phyloP scores from a whole-genome alignment of 2,329 filamentous ascomycete species.

The Keithomyces neogunnii region DNA sequence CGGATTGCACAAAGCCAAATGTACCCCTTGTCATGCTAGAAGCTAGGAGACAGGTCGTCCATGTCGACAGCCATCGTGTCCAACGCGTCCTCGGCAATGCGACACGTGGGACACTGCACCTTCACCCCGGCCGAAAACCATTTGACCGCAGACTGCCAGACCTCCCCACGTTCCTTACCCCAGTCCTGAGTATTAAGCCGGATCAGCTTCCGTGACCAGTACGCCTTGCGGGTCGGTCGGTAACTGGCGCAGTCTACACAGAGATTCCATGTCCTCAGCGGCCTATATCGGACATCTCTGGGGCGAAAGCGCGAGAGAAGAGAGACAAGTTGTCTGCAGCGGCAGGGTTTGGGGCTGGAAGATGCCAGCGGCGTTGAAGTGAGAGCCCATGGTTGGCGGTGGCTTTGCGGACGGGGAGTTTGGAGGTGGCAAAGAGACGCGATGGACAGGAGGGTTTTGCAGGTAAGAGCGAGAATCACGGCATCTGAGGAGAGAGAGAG shows the following conservation, averaged over 20 bases:
- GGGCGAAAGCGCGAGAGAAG: conserved; percentile 12
- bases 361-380: not conserved
- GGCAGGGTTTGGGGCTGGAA: conserved; percentile 7
- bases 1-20: not conserved
- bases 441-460: conserved; percentile 14
- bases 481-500: conserved; percentile 9
- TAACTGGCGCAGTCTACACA: conserved; percentile 16
- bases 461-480: conserved; percentile 13
- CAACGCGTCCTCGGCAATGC: conserved; percentile 3
- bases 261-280: conserved; percentile 11
- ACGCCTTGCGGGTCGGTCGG: conserved; percentile 12
- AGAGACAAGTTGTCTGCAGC: conserved; percentile 8
- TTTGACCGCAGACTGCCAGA: conserved; percentile 8
- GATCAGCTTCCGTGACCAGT: conserved; percentile 10
- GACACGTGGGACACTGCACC: conserved; percentile 16
- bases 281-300: conserved; percentile 8
- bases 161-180: conserved; percentile 4
- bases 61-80: not conserved
- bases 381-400: not conserved
- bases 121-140: conserved; percentile 10
- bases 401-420: conserved; percentile 7
- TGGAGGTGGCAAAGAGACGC: conserved; percentile 10
- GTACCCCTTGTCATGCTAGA: not conserved
- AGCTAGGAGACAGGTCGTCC: not conserved
- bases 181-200: conserved; percentile 2